A percentile compares a stretch with the other conserved stretches of the same genome.
These are phyloP conservation scores for Phaffomyces antillensis DNA, from an alignment of 805 yeast genomes.

Conservation along the genomic window DNA sequence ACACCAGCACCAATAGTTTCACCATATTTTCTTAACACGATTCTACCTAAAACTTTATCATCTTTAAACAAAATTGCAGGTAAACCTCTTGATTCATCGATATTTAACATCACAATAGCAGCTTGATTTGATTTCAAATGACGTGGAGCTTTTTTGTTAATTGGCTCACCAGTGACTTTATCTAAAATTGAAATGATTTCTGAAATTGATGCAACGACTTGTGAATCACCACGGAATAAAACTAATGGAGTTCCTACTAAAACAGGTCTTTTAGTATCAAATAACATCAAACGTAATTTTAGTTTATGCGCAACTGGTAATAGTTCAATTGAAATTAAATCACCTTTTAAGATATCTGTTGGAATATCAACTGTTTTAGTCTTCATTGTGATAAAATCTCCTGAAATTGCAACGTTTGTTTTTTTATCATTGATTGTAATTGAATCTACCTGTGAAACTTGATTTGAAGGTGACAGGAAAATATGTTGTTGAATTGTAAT, in stretches of 20 bases:
- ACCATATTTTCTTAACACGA: constrained; percentile 99
- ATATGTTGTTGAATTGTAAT: constrained; percentile 91
- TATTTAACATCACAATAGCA: constrained; percentile 85
- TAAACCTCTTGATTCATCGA: constrained; percentile 67
- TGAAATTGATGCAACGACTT: constrained; percentile 85
- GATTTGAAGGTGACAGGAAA: constrained; percentile 85
- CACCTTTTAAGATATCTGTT: constrained; percentile 87
- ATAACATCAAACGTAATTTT: constrained; percentile 76
- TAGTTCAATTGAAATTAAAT: constrained; percentile 87
- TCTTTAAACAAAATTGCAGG: constrained; percentile 90
- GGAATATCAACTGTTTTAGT: constrained; percentile 78
- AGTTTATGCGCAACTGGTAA: constrained; percentile 73
- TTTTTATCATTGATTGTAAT: constrained; percentile 79
- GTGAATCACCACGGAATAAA: constrained; percentile 88
- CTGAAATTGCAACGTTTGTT: constrained; percentile 68
- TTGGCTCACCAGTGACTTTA: constrained; percentile 88
- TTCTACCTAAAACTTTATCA: constrained; percentile 96
- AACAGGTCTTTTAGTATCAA: constrained; percentile 91
- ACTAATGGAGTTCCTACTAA: constrained; percentile 90
- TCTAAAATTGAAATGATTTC: constrained; percentile 77
- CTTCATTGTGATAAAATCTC: constrained; percentile 89
- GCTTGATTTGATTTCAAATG: constrained; percentile 95
- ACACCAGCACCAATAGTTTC: constrained; percentile 99
- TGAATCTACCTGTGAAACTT: constrained; percentile 84
- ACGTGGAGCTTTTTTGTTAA: constrained; percentile 78